Percentiles rank a stretch among this genome's conserved stretches.
These are phyloP conservation scores for Aureobasidium sp. DNA, from an alignment of 2,329 filamentous ascomycete genomes.

Conservation along the genomic window DNA sequence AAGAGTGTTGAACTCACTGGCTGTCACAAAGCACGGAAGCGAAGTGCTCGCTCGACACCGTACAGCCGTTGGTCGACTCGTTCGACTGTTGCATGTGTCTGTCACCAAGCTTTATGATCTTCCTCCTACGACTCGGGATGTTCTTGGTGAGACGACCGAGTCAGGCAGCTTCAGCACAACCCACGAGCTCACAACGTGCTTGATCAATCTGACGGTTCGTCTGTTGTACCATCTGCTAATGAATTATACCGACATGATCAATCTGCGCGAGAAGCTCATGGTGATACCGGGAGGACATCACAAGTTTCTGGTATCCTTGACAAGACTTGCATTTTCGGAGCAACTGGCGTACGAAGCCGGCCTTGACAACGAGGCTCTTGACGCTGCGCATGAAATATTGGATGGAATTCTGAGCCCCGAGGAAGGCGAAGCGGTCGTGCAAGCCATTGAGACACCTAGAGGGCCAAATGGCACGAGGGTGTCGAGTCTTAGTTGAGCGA, in stretches of 20 bases:
- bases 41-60: slow-evolving; percentile 59
- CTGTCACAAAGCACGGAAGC: slow-evolving; percentile 54
- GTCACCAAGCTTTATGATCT: slow-evolving; percentile 50
- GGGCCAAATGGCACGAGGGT: slow-evolving; percentile 14
- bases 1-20: slow-evolving; percentile 48
- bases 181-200: slow-evolving; percentile 35
- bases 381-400: slow-evolving; percentile 72
- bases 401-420: slow-evolving; percentile 76
- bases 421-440: slow-evolving; percentile 54
- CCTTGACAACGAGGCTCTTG: slow-evolving; percentile 68
- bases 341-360: slow-evolving; percentile 67
- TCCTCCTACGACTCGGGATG: slow-evolving; percentile 27
- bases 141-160: not conserved
- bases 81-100: slow-evolving; percentile 67
- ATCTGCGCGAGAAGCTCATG: slow-evolving; percentile 64
- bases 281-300: slow-evolving; percentile 65
- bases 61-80: slow-evolving; percentile 63
- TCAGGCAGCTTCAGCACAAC: slow-evolving; percentile 21
- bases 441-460: slow-evolving; percentile 35
- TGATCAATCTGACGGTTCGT: slow-evolving; percentile 54
- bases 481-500: not conserved
- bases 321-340: slow-evolving; percentile 77
- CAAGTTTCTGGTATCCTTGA: slow-evolving; percentile 73
- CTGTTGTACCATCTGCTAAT: slow-evolving; percentile 51
- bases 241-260: slow-evolving; percentile 48